phyloP scores from a whole-genome alignment of 176 grass and related monocot species.

The Juncus inflexus region DNA sequence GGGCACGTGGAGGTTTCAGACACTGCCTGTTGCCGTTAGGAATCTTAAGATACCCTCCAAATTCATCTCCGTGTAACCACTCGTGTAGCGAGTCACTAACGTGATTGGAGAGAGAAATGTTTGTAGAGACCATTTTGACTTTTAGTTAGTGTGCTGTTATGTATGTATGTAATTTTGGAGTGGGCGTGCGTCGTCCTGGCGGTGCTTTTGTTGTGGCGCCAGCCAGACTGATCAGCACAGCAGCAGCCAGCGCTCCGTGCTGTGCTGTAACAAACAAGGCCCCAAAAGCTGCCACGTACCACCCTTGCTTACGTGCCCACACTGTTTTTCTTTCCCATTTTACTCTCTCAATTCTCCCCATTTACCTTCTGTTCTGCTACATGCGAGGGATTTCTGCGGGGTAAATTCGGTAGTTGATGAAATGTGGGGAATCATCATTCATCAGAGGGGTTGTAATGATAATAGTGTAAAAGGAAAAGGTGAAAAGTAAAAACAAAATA shows the following conservation, averaged over 20 bases:
- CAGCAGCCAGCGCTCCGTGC: too few species aligned
- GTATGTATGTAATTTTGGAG: slow-evolving; percentile 10
- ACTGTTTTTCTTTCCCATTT: too few species aligned
- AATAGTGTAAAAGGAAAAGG: background rate
- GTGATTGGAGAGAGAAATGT: background rate
- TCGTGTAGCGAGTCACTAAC: background rate
- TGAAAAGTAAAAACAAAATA: slow-evolving; percentile 8
- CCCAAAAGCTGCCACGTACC: too few species aligned
- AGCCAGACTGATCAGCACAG: too few species aligned
- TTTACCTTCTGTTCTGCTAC: too few species aligned
- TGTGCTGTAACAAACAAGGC: background rate
- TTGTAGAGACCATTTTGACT: slow-evolving; percentile 8
- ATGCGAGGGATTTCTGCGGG: too few species aligned
- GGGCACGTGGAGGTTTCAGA: slow-evolving; percentile 38
- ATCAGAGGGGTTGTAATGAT: background rate
- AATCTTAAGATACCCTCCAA: slow-evolving; percentile 12
- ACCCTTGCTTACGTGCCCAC: too few species aligned
- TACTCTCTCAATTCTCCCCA: too few species aligned
- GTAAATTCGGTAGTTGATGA: slow-evolving; percentile 6
- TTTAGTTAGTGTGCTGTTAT: background rate
- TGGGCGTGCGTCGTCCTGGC: background rate
- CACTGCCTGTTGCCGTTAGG: slow-evolving; percentile 18
- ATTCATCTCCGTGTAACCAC: background rate
- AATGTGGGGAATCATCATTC: too few species aligned
- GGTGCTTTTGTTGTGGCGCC: too few species aligned